Percentiles rank a stretch among this genome's conserved stretches.
Conservation (phyloP, 148 eudicot species). For the Oxyria digyna region DNA sequence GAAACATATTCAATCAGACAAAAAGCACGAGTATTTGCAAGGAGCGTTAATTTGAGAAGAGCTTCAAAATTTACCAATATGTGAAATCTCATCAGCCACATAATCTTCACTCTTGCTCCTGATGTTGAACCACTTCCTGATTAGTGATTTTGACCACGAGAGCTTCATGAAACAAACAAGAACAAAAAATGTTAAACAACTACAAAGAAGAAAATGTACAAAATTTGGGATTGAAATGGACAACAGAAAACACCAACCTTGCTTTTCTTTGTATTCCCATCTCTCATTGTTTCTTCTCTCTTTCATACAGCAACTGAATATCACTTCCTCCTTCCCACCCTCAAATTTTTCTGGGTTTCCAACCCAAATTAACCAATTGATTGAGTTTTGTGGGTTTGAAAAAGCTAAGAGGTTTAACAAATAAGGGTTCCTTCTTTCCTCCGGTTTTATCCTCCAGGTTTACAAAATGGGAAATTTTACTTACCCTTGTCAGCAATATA, state of each 20-base stretch:
- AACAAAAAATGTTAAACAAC: slow-evolving; percentile 5
- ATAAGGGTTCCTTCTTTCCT: not conserved
- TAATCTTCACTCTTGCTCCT: slow-evolving; percentile 63
- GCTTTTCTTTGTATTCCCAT: slow-evolving; percentile 71
- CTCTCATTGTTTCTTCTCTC: slow-evolving; percentile 62
- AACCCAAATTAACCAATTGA: not conserved
- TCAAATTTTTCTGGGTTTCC: not conserved
- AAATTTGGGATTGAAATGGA: slow-evolving; percentile 4
- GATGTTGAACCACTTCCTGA: slow-evolving; percentile 80
- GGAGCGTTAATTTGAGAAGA: not conserved
- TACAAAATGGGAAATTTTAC: not conserved
- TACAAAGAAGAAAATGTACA: not conserved
- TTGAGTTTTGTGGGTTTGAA: not conserved
- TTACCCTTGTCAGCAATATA: not conserved
- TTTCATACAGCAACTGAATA: slow-evolving; percentile 41
- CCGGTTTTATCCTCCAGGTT: not conserved
- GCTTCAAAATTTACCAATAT: slow-evolving; percentile 36
- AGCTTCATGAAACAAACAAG: slow-evolving; percentile 36
- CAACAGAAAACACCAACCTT: slow-evolving; percentile 31
- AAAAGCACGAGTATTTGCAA: not conserved
- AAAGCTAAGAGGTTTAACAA: not conserved
- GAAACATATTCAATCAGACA: not conserved
- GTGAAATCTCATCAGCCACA: slow-evolving; percentile 56
- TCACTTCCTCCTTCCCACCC: slow-evolving; percentile 8
- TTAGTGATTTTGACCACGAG: slow-evolving; percentile 77